phyloP scores from a whole-genome alignment of 179 eudicot genomes.

The Actinidia polygama region DNA sequence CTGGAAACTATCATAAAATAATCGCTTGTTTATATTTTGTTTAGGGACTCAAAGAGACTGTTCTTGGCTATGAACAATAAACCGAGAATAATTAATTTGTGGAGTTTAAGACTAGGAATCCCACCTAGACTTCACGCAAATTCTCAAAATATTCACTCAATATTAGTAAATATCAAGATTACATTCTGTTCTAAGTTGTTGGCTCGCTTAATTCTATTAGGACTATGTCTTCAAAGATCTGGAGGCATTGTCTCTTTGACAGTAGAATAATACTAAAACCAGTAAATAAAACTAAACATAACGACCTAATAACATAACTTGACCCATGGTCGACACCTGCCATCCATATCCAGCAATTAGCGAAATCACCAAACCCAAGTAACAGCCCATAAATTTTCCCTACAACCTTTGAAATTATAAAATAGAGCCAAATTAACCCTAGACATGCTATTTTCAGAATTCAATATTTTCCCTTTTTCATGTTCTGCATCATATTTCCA shows the following conservation, averaged over 20 bases:
- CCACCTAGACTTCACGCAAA: not conserved
- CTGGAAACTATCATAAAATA: too few relatives aligned
- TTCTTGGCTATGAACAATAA: too few relatives aligned
- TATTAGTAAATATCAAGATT: not conserved
- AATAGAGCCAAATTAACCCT: not conserved
- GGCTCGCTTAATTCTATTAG: not conserved
- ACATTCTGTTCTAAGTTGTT: not conserved
- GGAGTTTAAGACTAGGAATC: too few relatives aligned
- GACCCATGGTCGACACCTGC: not conserved
- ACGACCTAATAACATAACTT: not conserved
- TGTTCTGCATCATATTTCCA: too few relatives aligned
- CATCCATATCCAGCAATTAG: not conserved
- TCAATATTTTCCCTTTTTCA: not conserved
- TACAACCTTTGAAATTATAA: not conserved
- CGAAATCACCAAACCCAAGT: not conserved
- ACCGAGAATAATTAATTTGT: too few relatives aligned
- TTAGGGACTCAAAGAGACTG: too few relatives aligned
- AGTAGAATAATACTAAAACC: not conserved
- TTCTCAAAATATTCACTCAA: not conserved
- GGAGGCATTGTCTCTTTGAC: not conserved
- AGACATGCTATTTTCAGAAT: not conserved
- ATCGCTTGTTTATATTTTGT: too few relatives aligned
- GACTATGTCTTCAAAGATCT: not conserved
- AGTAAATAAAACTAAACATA: not conserved
- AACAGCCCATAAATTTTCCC: not conserved